phyloP scores from a whole-genome alignment of 169 alveolate species.

The Plasmodium billcollinsi region DNA sequence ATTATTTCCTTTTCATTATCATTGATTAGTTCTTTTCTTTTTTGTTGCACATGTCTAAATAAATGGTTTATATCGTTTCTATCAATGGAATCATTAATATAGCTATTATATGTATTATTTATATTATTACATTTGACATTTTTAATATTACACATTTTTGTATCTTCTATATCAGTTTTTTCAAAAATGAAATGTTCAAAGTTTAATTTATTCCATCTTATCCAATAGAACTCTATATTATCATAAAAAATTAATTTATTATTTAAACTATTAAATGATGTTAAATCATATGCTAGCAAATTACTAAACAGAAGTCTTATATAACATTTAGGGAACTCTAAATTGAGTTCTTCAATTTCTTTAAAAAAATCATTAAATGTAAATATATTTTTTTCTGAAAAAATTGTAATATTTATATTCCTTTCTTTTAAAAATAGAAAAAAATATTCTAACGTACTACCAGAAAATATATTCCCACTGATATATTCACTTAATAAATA shows the following conservation, averaged over 20 bases:
- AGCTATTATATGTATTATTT: too few relatives aligned
- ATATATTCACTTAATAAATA: slow-evolving; percentile 4
- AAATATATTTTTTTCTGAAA: slow-evolving; percentile 39
- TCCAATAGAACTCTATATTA: slow-evolving; percentile 36
- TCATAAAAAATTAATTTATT: slow-evolving; percentile 55
- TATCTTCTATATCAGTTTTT: neutral
- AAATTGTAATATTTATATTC: slow-evolving; percentile 26
- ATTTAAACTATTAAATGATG: slow-evolving; percentile 51
- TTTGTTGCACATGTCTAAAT: neutral
- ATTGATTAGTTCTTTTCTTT: neutral
- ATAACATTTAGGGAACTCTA: slow-evolving; percentile 37
- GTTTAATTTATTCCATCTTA: slow-evolving; percentile 44
- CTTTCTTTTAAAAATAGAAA: slow-evolving; percentile 41
- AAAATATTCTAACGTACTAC: slow-evolving; percentile 34
- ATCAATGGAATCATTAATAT: too few relatives aligned
- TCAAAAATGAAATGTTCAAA: slow-evolving; percentile 13
- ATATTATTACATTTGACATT: neutral
- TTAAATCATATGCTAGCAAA: slow-evolving; percentile 38
- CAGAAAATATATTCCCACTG: slow-evolving; percentile 55
- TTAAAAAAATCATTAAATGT: slow-evolving; percentile 43
- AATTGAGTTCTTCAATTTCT: slow-evolving; percentile 24
- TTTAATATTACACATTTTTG: neutral
- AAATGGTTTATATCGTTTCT: too few relatives aligned
- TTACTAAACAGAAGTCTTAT: slow-evolving; percentile 46
- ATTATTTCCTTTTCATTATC: neutral